Evolutionary conservation across 805 yeast genomes (phyloP), one percentile per base, ranked within the genome.

Genomic region (Sporopachydermia lactativora): DNA sequence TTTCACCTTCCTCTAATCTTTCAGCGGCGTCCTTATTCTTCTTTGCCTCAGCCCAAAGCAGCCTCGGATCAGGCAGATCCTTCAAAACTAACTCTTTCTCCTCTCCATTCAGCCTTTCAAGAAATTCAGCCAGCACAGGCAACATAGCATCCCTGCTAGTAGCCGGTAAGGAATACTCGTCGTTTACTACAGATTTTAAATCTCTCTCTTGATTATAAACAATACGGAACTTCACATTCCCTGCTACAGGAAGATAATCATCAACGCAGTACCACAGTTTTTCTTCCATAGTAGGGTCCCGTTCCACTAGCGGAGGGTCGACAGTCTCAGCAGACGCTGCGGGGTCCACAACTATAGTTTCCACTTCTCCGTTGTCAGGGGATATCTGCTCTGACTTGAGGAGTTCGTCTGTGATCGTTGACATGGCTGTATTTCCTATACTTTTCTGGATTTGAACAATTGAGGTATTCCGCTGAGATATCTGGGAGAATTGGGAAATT

Each of bases 221-320:
- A 24, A 24, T n/a, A 8, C 31, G 31, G 31, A 24, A 24, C 31
- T 24, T 24, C 31, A 24, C 31, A n/a, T 24, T 24, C n/a, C 31
- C 31, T 24, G 31, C 13, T 8, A 24, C 31, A 8, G 31, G 31
- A 8, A 24, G n/a, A 24, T 24, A 24, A n/a, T 24, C 31, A 24
- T 24, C 31, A n/a, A 24, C 31, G 8, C n/a, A 8, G n/a, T 24
- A 24, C 31, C 31, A 24, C n/a, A 24, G n/a, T 24, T 24, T 8
- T n/a, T 24, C 31, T 24, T 24, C 31, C 8, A 24, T n/a, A 8
- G 31, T 24, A 8, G 31, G 31, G n/a, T 8, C 31, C n/a, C 31
- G 8, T n/a, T n/a, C n/a, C 8, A 24, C 31, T 8, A 24, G 13
- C 8, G 31, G 31, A 24, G n/a, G 8, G n/a, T 24, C 13, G n/a